These are phyloP conservation scores for Debaryomyces fabryi DNA, from an alignment of 1,139 yeast genomes.

Conservation along the genomic window DNA sequence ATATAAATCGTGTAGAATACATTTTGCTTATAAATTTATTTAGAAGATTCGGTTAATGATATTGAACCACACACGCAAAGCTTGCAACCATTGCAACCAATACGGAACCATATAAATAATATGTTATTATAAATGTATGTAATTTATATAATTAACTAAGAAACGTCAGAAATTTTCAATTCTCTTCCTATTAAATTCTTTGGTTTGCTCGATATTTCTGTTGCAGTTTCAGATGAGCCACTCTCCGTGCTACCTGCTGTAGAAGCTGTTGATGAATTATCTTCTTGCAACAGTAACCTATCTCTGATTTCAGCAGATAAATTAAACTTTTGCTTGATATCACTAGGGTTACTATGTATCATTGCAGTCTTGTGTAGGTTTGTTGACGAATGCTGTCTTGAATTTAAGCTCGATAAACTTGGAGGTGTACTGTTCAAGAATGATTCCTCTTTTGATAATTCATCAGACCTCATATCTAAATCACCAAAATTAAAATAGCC, in stretches of 20 bases:
- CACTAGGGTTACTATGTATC: slow-evolving; percentile 13
- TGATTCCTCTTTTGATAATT: slow-evolving; percentile 34
- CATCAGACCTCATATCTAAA: slow-evolving; percentile 36
- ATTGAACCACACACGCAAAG: slow-evolving; percentile 4
- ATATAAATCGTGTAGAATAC: background rate
- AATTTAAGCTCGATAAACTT: slow-evolving; percentile 21
- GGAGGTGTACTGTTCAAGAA: slow-evolving; percentile 25
- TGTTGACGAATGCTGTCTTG: slow-evolving; percentile 36
- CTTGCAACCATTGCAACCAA: slow-evolving; percentile 10
- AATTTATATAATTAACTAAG: background rate
- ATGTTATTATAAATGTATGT: background rate
- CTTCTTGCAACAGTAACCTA: slow-evolving; percentile 23
- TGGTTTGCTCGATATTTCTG: slow-evolving; percentile 13
- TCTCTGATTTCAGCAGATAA: slow-evolving; percentile 43
- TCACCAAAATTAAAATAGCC: slow-evolving; percentile 78
- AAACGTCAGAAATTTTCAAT: slow-evolving; percentile 19
- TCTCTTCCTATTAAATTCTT: slow-evolving; percentile 27
- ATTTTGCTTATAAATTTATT: slow-evolving; percentile 7
- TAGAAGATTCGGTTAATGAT: background rate
- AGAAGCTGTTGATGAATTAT: background rate
- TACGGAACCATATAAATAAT: background rate
- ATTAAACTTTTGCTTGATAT: slow-evolving; percentile 32
- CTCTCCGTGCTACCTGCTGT: background rate
- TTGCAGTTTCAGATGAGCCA: background rate
- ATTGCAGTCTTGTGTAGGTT: slow-evolving; percentile 25